Base-by-base conservation (phyloP, 441 rosid genomes). In the Kokia cookei region DNA sequence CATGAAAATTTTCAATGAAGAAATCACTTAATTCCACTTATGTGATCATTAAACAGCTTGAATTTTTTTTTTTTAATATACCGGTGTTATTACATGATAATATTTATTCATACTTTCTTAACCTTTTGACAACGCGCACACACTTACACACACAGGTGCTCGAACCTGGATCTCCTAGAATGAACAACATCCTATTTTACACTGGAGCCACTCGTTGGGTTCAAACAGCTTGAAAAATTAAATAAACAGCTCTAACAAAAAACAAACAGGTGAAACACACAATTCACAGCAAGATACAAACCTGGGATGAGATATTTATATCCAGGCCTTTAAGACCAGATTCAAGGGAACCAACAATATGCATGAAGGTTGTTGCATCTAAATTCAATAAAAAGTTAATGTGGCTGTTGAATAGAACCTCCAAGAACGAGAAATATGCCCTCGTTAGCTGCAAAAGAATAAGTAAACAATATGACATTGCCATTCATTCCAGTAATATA, bases 311-410 rank as follows among this genome's bases (percentile, higher is more conserved):
- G 81, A 97, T 94, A 83, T 79, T 87, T 47, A 95, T 80, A 81
- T 97, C 96, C 76, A 94, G 84, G 53, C 93, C 98, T 84, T 89
- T 94, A 74, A 97, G 94, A 71, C 99, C 99, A 59, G 99, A 94
- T 84, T 94, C 99, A 80, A 97, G 97, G 54, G 99, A 97, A 54
- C 97, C 88, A 53, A 90, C 93, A n/a, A 97, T 85, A 84, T 97
- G 97, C 94, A 84, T 88, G 78, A 97, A 97, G 70, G 98, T 91
- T 79, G 88, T 88, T 13, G 92, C 84, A 79, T 90, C 97, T 77
- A 94, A 85, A 86, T 88, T 91, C 85, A 97, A 79, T 68, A 93
- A 78, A 76, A 94, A 90, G 76, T 61, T 77, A 26, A 97, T 83
- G 83, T 97, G 97, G 82, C 87, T 87, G 74, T 86, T 82, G 86